These are phyloP conservation scores for Salix koriyanagi DNA, from an alignment of 345 rosid species.

Conservation along the genomic window DNA sequence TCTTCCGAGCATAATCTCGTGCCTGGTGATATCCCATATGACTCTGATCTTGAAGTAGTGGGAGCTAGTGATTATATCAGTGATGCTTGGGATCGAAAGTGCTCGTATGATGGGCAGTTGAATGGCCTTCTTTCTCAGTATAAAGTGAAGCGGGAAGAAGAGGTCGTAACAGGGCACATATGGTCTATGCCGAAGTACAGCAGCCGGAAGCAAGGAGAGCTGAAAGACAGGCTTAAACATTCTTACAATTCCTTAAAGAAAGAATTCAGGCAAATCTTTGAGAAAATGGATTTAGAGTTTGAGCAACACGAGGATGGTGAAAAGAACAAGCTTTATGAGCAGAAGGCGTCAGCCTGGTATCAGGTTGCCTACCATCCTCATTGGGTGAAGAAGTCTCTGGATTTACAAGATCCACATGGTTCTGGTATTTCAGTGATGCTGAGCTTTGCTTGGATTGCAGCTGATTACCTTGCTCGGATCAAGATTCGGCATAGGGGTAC, in stretches of 20 bases:
- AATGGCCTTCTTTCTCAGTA: conserved; percentile 70
- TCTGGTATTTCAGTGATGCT: conserved; percentile 37
- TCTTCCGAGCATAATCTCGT: conserved; percentile 32
- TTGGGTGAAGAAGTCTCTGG: conserved; percentile 55
- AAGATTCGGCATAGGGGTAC: conserved; percentile 43
- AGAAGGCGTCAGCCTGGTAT: conserved; percentile 92
- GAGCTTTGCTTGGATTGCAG: conserved; percentile 88
- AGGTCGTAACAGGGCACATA: conserved; percentile 84
- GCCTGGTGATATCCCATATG: conserved; percentile 54
- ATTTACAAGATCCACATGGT: conserved; percentile 44
- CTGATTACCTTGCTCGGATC: conserved; percentile 81
- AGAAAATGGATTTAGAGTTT: conserved; percentile 38
- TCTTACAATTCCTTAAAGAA: conserved; percentile 64
- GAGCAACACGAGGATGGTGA: conserved; percentile 55
- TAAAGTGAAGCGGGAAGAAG: conserved; percentile 81
- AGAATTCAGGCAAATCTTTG: conserved; percentile 66
- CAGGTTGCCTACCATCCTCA: conserved; percentile 73
- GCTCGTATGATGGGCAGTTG: conserved; percentile 69
- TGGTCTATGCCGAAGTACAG: conserved; percentile 83
- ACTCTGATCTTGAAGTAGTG: conserved; percentile 48
- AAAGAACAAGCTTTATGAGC: conserved; percentile 52
- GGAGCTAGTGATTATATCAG: conserved; percentile 54
- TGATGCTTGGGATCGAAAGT: conserved; percentile 79
- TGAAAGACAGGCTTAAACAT: conserved; percentile 72
- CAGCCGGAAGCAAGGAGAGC: conserved; percentile 68